Percentiles rank a stretch among this genome's conserved stretches.
Conservation (phyloP, 179 eudicot species). For the Gypsophila paniculata region DNA sequence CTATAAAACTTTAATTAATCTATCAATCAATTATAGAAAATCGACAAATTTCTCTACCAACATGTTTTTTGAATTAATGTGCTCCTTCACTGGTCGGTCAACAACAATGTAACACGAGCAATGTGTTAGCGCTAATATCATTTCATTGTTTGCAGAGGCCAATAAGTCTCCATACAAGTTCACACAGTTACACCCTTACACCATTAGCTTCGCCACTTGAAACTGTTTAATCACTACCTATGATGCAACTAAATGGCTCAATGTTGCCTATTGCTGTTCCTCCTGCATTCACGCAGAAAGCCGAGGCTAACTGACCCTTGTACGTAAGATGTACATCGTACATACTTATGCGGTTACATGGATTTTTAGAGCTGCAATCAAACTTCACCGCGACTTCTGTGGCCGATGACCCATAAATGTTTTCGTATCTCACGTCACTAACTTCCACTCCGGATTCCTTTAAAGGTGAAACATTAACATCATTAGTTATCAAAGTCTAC, state of each 20-base stretch:
- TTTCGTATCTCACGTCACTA: conserved; percentile 44
- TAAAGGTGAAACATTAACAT: not conserved
- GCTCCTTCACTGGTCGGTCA: too few species aligned
- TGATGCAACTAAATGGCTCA: conserved; percentile 37
- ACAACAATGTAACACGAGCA: too few species aligned
- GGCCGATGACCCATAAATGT: conserved; percentile 57
- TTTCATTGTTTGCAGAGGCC: too few species aligned
- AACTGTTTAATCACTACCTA: not conserved
- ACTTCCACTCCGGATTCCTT: conserved; percentile 50
- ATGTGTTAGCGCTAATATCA: too few species aligned
- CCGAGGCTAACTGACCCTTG: conserved; percentile 26
- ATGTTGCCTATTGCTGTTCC: conserved; percentile 13
- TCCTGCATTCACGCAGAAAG: conserved; percentile 34
- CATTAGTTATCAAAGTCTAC: too few species aligned
- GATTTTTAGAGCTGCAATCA: conserved; percentile 49
- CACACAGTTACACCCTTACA: too few species aligned
- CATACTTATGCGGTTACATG: conserved; percentile 44
- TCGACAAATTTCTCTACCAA: too few species aligned
- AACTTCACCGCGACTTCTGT: conserved; percentile 44
- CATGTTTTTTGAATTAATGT: too few species aligned
- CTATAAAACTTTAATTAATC: too few species aligned
- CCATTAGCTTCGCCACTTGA: too few species aligned
- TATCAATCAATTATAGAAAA: too few species aligned
- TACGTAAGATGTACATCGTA: conserved; percentile 40
- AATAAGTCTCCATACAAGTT: too few species aligned